phyloP scores from a whole-genome alignment of 2,329 filamentous ascomycete genomes.

The Ophiostoma montium region DNA sequence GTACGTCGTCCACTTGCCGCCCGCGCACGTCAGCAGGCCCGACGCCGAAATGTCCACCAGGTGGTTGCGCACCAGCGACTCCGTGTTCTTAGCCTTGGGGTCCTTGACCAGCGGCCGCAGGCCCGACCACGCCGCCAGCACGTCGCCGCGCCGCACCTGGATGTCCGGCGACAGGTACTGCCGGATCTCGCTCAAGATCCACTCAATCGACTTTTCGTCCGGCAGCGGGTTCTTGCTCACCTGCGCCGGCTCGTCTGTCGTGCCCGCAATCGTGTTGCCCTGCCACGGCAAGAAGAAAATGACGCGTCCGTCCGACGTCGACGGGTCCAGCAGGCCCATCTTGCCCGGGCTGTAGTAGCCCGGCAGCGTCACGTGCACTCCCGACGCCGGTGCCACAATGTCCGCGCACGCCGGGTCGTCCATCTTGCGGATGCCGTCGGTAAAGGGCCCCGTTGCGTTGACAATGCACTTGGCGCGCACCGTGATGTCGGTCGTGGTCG shows the following conservation, averaged over 20 bases:
- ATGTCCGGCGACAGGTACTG: slow-evolving; percentile 65
- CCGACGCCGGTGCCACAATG: slow-evolving; percentile 67
- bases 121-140: slow-evolving; percentile 64
- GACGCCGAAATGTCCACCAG: slow-evolving; percentile 60
- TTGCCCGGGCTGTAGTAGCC: slow-evolving; percentile 64
- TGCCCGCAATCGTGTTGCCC: slow-evolving; percentile 73
- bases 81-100: slow-evolving; percentile 67
- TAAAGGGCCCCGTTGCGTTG: slow-evolving; percentile 74
- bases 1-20: slow-evolving; percentile 82
- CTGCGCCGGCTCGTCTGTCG: slow-evolving; percentile 59
- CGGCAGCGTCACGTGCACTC: slow-evolving; percentile 70
- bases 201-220: slow-evolving; percentile 64
- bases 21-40: slow-evolving; percentile 65
- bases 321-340: slow-evolving; percentile 71
- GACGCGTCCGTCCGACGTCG: slow-evolving; percentile 70
- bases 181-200: slow-evolving; percentile 66
- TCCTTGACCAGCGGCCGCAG: slow-evolving; percentile 70
- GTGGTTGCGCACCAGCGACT: slow-evolving; percentile 71
- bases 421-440: slow-evolving; percentile 66
- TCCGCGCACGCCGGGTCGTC: slow-evolving; percentile 57
- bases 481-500: slow-evolving; percentile 43
- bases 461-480: slow-evolving; percentile 68
- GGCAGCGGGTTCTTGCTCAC: slow-evolving; percentile 58
- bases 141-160: slow-evolving; percentile 58
- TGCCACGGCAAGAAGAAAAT: slow-evolving; percentile 83